phyloP scores from a whole-genome alignment of 371 early-diverging fungal species.

The Actinomortierella ambigua region DNA sequence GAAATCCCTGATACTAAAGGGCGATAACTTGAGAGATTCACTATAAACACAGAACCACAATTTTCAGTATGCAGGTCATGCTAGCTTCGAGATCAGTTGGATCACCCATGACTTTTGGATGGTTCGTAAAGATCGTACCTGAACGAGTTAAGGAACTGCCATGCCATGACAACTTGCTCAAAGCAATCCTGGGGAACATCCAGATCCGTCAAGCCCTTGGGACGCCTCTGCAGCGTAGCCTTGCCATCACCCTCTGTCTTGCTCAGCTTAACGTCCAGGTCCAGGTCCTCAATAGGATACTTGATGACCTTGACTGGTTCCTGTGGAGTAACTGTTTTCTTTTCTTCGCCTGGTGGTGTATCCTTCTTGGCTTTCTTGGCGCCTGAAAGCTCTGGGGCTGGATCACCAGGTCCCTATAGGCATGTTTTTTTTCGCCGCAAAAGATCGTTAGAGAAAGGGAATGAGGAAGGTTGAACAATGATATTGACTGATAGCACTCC shows the following conservation, averaged over 20 bases:
- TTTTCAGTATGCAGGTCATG: too few species aligned
- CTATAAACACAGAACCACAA: conserved; percentile 7
- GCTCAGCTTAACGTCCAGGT: conserved; percentile 29
- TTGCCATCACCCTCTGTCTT: not conserved
- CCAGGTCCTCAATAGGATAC: conserved; percentile 68
- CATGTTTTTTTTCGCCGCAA: conserved; percentile 4
- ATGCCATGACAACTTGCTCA: conserved; percentile 39
- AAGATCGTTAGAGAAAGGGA: too few species aligned
- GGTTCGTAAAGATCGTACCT: conserved; percentile 13
- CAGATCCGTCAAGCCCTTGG: conserved; percentile 10
- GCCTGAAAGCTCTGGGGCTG: conserved; percentile 34
- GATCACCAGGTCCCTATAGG: conserved; percentile 38
- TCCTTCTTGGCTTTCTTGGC: conserved; percentile 52
- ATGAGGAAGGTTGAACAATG: too few species aligned
- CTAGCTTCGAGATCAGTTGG: too few species aligned
- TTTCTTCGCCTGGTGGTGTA: conserved; percentile 46
- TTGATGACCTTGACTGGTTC: conserved; percentile 50
- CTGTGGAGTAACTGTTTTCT: conserved; percentile 48
- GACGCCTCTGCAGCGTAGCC: conserved; percentile 13
- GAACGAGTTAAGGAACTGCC: conserved; percentile 49
- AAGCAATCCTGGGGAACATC: conserved; percentile 24
- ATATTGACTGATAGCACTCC: too few species aligned
- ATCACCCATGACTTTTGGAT: too few species aligned
- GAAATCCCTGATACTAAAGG: conserved; percentile 48
- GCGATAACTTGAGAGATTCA: conserved; percentile 42